Conservation (phyloP, 148 eudicot species). For the Fallopia convolvulus region DNA sequence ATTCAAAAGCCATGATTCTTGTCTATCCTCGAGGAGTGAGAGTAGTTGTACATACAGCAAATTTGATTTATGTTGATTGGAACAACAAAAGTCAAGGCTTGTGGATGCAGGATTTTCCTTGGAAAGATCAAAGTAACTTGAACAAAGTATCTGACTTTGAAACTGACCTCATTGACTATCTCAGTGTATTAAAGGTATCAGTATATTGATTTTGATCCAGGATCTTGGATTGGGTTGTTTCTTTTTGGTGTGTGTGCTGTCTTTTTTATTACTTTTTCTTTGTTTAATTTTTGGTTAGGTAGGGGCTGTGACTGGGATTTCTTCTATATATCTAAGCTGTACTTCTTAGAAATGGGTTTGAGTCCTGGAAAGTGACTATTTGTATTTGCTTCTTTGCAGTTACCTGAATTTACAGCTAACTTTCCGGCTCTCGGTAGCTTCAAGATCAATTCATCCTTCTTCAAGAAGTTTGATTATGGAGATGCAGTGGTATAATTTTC, state of each 20-base stretch:
- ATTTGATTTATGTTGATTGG: slow-evolving; percentile 91
- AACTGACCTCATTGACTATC: slow-evolving; percentile 70
- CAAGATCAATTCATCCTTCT: slow-evolving; percentile 64
- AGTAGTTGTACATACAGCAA: slow-evolving; percentile 88
- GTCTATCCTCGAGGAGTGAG: slow-evolving; percentile 90
- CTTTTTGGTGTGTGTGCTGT: background rate
- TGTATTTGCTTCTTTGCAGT: slow-evolving; percentile 27
- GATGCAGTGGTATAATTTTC: slow-evolving; percentile 52
- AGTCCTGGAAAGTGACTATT: background rate
- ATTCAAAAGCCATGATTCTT: slow-evolving; percentile 95
- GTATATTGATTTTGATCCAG: background rate
- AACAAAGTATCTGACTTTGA: slow-evolving; percentile 65
- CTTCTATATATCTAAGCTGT: background rate
- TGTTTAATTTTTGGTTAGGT: background rate
- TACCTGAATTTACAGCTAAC: slow-evolving; percentile 64
- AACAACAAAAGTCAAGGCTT: slow-evolving; percentile 94
- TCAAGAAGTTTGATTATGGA: slow-evolving; percentile 79
- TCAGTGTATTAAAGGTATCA: slow-evolving; percentile 69
- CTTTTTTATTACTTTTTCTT: background rate
- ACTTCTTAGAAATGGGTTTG: background rate
- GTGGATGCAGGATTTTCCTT: slow-evolving; percentile 99
- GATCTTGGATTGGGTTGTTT: background rate
- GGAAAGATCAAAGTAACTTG: slow-evolving; percentile 54
- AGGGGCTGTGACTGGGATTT: background rate
- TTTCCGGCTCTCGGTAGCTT: slow-evolving; percentile 50